Conservation (phyloP, 495 filamentous ascomycete species). For the Xylaria palmicola region DNA sequence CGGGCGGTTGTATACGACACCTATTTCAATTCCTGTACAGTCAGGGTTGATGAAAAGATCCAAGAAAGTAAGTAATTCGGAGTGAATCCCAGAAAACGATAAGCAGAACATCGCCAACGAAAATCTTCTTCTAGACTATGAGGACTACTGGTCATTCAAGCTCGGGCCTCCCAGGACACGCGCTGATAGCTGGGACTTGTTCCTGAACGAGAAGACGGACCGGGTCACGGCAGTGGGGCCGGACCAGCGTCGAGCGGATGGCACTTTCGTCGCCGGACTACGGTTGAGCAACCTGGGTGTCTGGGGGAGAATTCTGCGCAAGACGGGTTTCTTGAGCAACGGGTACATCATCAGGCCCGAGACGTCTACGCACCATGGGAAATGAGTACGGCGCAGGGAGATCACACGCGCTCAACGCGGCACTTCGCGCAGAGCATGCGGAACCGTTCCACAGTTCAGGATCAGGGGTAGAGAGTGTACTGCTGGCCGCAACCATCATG, state of each 20-base stretch:
- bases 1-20: not conserved
- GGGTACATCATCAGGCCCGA: not conserved
- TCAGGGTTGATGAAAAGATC: not conserved
- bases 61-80: not conserved
- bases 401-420: not conserved
- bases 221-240: not conserved
- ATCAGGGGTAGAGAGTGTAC: not conserved
- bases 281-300: not conserved
- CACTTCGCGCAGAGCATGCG: not conserved
- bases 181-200: not conserved
- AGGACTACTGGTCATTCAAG: conserved; percentile 2
- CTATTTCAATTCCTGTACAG: not conserved
- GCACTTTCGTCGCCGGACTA: not conserved
- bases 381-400: not conserved
- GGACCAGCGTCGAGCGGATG: not conserved
- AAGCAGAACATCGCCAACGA: not conserved
- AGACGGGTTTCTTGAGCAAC: not conserved
- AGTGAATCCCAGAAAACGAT: not conserved
- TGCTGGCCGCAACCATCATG: not conserved
- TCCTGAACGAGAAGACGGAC: not conserved
- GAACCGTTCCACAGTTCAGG: not conserved
- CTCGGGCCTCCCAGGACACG: not conserved
- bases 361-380: not conserved
- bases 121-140: not conserved
- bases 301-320: conserved; percentile 1